Base-by-base conservation (phyloP, 371 early-diverging fungal species). In the Coemansia sp. region DNA sequence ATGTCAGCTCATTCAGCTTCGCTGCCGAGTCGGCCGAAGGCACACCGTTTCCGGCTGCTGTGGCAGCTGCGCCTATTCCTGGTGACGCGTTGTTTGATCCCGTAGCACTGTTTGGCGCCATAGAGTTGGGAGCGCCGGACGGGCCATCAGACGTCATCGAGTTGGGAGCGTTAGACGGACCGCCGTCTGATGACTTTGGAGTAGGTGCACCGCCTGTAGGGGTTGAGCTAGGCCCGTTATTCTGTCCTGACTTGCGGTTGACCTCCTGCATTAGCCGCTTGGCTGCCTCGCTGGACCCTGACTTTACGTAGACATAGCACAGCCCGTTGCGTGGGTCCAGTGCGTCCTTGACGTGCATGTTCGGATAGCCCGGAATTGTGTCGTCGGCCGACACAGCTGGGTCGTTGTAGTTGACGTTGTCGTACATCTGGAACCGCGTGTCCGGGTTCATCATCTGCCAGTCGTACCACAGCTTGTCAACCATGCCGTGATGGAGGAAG, bases 381-480 rank as follows among this genome's bases (percentile, higher is more conserved):
- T 79, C 79, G 21, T 79, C 65, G 24, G 65, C 41, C 2, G 59
- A 63, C 9, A 74, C 79, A 2, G 61, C 21, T 0, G 61, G 60
- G 17, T 69, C 75, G 12, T 67, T 40, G 54, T 70, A 69, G 63
- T 79, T 73, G 65, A 58, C 68, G 32, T 55, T 67, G 61, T 79
- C 79, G 66, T 79, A 79, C 46, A 74, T 44, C 56, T 67, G 63
- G 69, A 70, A 67, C 26, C 79, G 79, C 24, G 63, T 41, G 29
- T 61, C 58, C 32, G 78, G 74, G 29, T 61, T 61, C 79, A 74
- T 67, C 51, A 70, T 36, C 73, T 82, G 82, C 82, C 82, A 82
- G 63, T 80, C 74, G 55, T 70, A 67, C 83, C 83, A 85, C 21
- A 85, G 61, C 63, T 79, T 83, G 77, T 85, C 85, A 21, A 85